Evolutionary conservation across 768 basidiomycete genomes (phyloP).

Genomic region (Mycena alexandri): DNA sequence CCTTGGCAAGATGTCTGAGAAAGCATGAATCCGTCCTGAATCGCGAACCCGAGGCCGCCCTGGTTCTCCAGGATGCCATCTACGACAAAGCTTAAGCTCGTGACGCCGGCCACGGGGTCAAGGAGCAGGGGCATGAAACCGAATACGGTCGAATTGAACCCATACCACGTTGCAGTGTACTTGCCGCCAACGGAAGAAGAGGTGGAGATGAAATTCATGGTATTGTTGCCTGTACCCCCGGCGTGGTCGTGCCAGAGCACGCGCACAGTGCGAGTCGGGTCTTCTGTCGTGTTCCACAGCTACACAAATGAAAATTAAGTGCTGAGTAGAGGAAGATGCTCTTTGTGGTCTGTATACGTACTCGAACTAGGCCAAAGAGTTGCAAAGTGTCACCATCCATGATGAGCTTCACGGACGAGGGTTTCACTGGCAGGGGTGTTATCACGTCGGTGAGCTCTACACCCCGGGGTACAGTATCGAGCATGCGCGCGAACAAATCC

Average conservation of each 20-base stretch:
- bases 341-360: conserved; percentile 8
- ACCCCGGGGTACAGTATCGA: conserved; percentile 25
- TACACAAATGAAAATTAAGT: conserved; percentile 5
- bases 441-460: conserved; percentile 25
- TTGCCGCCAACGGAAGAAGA: conserved; percentile 21
- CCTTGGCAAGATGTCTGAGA: conserved; percentile 13
- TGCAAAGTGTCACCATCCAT: conserved; percentile 15
- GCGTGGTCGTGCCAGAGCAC: conserved; percentile 18
- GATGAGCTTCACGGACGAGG: conserved; percentile 7
- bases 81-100: conserved; percentile 21
- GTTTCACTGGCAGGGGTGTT: conserved; percentile 24
- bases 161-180: conserved; percentile 24
- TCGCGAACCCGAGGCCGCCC: conserved; percentile 17
- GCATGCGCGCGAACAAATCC: conserved; percentile 25
- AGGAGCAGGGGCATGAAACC: not conserved
- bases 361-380: conserved; percentile 14
- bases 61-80: conserved; percentile 18
- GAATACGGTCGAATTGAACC: conserved; percentile 11
- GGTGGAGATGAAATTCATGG: conserved; percentile 2
- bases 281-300: conserved; percentile 22
- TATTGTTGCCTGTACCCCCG: not conserved
- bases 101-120: conserved; percentile 18
- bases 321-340: conserved; percentile 8
- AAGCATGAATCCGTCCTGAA: conserved; percentile 23
- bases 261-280: not conserved